phyloP scores from a whole-genome alignment of 768 basidiomycete genomes.

The Lactifluus echinatus region DNA sequence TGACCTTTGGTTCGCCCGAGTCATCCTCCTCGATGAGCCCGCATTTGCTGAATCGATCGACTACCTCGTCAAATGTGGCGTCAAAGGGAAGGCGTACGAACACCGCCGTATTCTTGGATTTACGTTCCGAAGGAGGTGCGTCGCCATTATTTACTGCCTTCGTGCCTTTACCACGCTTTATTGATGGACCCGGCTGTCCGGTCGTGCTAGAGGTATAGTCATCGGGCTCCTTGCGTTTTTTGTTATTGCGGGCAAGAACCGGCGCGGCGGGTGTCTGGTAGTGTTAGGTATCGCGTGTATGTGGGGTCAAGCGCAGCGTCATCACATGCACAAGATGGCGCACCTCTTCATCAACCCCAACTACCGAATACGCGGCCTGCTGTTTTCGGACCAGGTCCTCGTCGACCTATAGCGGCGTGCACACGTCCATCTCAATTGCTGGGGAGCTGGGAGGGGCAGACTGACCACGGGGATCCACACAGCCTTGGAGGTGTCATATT shows the following conservation, averaged over 20 bases:
- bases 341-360: slow-evolving; percentile 92
- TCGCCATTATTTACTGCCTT: slow-evolving; percentile 30
- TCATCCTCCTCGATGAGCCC: slow-evolving; percentile 92
- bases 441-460: slow-evolving; percentile 17
- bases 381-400: slow-evolving; percentile 82
- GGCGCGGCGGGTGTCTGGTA: slow-evolving; percentile 84
- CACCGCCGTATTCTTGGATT: slow-evolving; percentile 88
- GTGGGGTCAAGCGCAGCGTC: slow-evolving; percentile 20
- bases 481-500: slow-evolving; percentile 71
- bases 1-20: slow-evolving; percentile 86
- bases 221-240: slow-evolving; percentile 67
- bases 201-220: slow-evolving; percentile 58
- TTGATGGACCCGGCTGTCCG: slow-evolving; percentile 40
- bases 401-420: slow-evolving; percentile 50
- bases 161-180: slow-evolving; percentile 60
- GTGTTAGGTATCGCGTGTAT: slow-evolving; percentile 27
- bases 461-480: slow-evolving; percentile 81
- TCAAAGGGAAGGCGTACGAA: slow-evolving; percentile 80
- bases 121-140: slow-evolving; percentile 35
- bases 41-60: slow-evolving; percentile 83
- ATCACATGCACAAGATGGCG: slow-evolving; percentile 24
- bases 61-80: slow-evolving; percentile 63
- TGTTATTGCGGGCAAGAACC: slow-evolving; percentile 68
- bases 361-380: slow-evolving; percentile 90
- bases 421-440: slow-evolving; percentile 17